A percentile compares a stretch with the other conserved stretches of the same genome.
Conservation (phyloP, 495 filamentous ascomycete species). For the Chlorociboria aeruginascens region DNA sequence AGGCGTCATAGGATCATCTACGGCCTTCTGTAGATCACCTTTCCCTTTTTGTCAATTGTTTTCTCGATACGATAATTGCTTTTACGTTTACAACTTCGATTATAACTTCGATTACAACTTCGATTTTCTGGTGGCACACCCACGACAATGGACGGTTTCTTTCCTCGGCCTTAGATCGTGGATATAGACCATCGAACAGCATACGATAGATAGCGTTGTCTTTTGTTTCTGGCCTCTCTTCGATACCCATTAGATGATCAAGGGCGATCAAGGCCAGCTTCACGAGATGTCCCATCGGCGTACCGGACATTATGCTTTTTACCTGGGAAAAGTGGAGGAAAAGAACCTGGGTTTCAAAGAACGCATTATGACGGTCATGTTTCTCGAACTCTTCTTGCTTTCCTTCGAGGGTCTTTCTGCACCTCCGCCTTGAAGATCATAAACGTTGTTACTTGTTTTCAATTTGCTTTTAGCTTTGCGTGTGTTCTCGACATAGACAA, state of each 20-base stretch:
- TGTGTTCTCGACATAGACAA: constrained; percentile 39
- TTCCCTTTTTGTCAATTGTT: constrained; percentile 22
- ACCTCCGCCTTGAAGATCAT: constrained; percentile 21
- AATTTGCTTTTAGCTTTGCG: constrained; percentile 22
- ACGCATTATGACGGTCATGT: constrained; percentile 31
- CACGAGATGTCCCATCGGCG: constrained; percentile 26
- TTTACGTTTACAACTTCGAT: constrained; percentile 30
- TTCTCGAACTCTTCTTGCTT: constrained; percentile 24
- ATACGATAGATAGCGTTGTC: constrained; percentile 75
- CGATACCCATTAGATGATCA: constrained; percentile 47
- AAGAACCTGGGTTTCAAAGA: constrained; percentile 16
- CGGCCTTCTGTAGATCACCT: constrained; percentile 18
- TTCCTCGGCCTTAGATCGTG: constrained; percentile 10
- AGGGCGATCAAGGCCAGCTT: constrained; percentile 27
- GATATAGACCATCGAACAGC: constrained; percentile 27
- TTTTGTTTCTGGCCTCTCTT: constrained; percentile 36
- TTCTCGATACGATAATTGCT: constrained; percentile 26
- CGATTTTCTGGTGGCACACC: constrained; percentile 24
- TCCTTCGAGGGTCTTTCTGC: constrained; percentile 21
- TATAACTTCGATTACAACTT: no score
- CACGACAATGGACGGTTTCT: constrained; percentile 13
- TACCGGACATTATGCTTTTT: constrained; percentile 21
- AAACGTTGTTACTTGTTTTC: constrained; percentile 24
- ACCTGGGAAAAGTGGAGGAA: constrained; percentile 12
- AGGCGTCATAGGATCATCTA: constrained; percentile 18